Conservation (phyloP, 2,329 filamentous ascomycete genomes). For the Didymella pinodella region DNA sequence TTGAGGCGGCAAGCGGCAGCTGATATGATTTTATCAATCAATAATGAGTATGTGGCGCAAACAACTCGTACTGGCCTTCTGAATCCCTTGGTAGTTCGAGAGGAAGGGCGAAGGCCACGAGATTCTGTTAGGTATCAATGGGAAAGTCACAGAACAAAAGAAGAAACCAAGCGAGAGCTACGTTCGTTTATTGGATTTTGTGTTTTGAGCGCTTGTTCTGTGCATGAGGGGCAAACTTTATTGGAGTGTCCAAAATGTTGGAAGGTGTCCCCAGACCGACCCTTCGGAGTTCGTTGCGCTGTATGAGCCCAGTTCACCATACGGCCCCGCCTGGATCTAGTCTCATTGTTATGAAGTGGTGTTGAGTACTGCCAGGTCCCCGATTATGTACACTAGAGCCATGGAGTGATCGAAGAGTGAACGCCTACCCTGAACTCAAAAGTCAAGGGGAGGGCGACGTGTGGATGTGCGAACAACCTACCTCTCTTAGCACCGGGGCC, state of each 20-base stretch:
- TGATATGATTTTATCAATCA: neutral
- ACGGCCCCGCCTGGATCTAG: no score
- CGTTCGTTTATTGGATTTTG: no score
- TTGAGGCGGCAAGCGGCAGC: neutral
- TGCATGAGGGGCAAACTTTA: no score
- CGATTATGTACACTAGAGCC: neutral
- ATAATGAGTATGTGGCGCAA: neutral
- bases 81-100: neutral
- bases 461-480: neutral
- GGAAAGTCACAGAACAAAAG: no score
- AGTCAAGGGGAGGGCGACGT: neutral
- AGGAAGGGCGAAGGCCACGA: neutral
- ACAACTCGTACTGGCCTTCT: neutral
- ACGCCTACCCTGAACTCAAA: neutral
- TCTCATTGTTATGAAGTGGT: neutral
- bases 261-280: no score
- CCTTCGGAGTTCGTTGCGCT: no score
- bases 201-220: no score
- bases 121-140: no score
- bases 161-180: no score
- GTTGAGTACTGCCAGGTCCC: no score
- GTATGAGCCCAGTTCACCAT: no score
- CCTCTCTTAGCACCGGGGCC: neutral
- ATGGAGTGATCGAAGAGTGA: neutral
- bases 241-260: no score